These are phyloP conservation scores for Trichoderma citrinoviride DNA, from an alignment of 2,329 filamentous ascomycete species.

Conservation along the genomic window DNA sequence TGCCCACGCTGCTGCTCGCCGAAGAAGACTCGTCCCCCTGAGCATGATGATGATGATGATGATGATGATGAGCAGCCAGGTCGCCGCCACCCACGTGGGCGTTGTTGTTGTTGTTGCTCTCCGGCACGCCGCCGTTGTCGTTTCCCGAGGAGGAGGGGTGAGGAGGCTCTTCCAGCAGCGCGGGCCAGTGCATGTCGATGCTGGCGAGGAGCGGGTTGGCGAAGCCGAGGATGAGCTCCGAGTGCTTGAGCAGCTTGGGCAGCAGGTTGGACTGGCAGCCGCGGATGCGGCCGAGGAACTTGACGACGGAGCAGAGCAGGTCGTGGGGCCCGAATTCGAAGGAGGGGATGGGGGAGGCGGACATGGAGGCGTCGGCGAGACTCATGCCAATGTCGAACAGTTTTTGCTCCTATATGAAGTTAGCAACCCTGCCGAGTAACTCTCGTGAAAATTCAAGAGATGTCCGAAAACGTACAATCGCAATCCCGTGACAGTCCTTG, in stretches of 20 bases:
- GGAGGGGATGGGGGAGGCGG: conserved; percentile 25
- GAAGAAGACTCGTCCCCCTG: conserved; percentile 13
- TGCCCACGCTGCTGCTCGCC: conserved; percentile 1
- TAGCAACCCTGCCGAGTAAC: background rate
- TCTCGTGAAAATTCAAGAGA: too few species aligned
- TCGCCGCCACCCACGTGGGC: background rate
- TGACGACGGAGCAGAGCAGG: conserved; percentile 30
- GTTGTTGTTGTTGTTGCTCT: too few species aligned
- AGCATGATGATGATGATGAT: background rate
- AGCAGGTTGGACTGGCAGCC: conserved; percentile 32
- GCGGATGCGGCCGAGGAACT: conserved; percentile 28
- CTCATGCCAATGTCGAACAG: conserved; percentile 35
- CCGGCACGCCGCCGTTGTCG: conserved; percentile 7
- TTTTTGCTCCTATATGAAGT: conserved; percentile 33
- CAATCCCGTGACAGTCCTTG: conserved; percentile 36
- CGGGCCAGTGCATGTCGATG: conserved; percentile 17
- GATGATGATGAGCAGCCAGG: background rate
- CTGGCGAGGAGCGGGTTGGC: background rate
- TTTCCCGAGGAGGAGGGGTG: too few species aligned
- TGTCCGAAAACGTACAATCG: conserved; percentile 29
- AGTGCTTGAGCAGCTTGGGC: conserved; percentile 29
- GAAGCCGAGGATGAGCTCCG: conserved; percentile 17
- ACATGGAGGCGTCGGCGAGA: conserved; percentile 30
- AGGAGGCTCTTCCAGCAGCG: conserved; percentile 9
- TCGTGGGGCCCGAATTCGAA: conserved; percentile 32